Conservation (phyloP, 1,139 yeast species). For the Scheffersomyces quercinus region DNA sequence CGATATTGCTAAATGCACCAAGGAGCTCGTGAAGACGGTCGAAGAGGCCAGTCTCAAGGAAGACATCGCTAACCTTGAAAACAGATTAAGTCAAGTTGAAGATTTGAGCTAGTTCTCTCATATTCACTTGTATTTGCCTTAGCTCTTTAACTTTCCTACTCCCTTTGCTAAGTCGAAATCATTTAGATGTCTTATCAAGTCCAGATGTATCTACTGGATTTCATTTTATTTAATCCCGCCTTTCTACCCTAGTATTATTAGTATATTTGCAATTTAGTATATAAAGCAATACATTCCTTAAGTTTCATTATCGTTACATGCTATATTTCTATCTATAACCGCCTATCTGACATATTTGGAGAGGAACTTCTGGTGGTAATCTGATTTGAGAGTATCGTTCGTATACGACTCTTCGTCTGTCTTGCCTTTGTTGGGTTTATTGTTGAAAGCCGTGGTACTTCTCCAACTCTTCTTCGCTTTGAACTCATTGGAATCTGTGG, state of each 20-base stretch:
- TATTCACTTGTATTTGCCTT: not conserved
- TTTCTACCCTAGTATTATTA: constrained; percentile 1
- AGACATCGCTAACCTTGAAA: constrained; percentile 60
- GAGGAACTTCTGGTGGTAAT: constrained; percentile 70
- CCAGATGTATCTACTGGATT: too few species aligned
- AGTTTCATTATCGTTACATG: too few species aligned
- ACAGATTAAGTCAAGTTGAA: constrained; percentile 40
- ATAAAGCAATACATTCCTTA: too few species aligned
- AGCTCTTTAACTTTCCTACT: not conserved
- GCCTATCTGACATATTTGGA: constrained; percentile 58
- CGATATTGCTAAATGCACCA: constrained; percentile 94
- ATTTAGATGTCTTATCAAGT: not conserved
- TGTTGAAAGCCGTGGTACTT: constrained; percentile 47
- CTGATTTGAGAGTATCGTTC: constrained; percentile 68
- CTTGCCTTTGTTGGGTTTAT: constrained; percentile 23
- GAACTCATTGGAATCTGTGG: not conserved
- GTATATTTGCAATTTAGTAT: not conserved
- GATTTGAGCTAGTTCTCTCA: constrained; percentile 28
- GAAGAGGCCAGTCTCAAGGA: constrained; percentile 90
- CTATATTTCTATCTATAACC: not conserved
- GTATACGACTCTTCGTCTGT: constrained; percentile 37
- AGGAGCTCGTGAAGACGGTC: constrained; percentile 91
- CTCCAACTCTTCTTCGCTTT: constrained; percentile 54
- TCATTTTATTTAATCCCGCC: too few species aligned
- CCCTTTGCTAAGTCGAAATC: too few species aligned